Conservation (phyloP, 495 filamentous ascomycete species). For the Xylaria curta region DNA sequence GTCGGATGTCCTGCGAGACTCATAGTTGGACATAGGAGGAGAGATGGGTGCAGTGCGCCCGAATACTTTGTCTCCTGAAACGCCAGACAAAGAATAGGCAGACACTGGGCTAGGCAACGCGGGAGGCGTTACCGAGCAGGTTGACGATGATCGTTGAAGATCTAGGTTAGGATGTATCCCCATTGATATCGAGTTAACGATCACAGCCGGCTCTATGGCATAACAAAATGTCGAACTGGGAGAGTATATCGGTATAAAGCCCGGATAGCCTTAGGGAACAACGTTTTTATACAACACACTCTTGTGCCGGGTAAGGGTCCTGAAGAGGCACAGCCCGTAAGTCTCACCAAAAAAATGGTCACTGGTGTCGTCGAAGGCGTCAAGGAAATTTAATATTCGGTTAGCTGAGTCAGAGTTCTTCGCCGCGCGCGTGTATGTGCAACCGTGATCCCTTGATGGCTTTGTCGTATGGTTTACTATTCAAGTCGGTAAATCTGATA, state of each 20-base stretch:
- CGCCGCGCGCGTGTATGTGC: not conserved
- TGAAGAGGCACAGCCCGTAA: conserved; percentile 32
- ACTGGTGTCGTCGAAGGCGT: conserved; percentile 10
- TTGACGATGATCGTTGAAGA: conserved; percentile 49
- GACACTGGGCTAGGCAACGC: conserved; percentile 52
- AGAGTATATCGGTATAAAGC: conserved; percentile 6
- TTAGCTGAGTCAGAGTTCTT: not conserved
- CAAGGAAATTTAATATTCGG: conserved; percentile 6
- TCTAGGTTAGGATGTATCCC: conserved; percentile 54
- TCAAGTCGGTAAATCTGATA: not conserved
- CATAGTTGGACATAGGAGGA: conserved; percentile 62
- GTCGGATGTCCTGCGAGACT: conserved; percentile 49
- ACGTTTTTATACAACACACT: conserved; percentile 31
- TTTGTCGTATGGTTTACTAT: conserved; percentile 11
- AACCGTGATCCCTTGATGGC: conserved; percentile 6
- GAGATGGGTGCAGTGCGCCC: conserved; percentile 40
- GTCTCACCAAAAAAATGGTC: conserved; percentile 27
- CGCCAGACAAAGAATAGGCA: conserved; percentile 44
- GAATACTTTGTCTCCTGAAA: conserved; percentile 49
- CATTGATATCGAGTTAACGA: conserved; percentile 50
- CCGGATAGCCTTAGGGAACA: not conserved
- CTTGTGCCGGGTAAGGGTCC: conserved; percentile 36
- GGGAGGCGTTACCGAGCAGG: conserved; percentile 52
- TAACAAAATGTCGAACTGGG: conserved; percentile 27
- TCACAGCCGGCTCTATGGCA: conserved; percentile 32